Base-by-base conservation (phyloP, 768 basidiomycete species). In the Tubosaeta sp. region DNA sequence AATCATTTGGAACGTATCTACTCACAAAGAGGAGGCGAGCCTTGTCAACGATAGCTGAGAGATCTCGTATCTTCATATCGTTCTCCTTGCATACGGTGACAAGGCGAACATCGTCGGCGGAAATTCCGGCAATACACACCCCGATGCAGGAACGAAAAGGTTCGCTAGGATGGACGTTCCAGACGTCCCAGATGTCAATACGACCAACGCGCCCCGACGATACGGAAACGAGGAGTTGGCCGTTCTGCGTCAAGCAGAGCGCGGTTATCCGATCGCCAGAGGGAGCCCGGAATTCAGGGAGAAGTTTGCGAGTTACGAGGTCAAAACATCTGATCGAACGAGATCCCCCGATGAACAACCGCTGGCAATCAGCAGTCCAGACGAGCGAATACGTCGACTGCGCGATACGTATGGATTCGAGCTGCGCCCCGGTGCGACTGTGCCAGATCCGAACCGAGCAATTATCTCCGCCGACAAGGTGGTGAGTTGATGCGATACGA, bases 341-440 rank as follows among this genome's bases (percentile, higher is more conserved):
- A 4, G 27, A n/a, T 14, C 59, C 39, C 2, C 59, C 60, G 19
- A 52, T 29, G 8, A 61, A 62, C 14, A 62, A 29, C 29, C 52
- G 48, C 2, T 39, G 59, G 31, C 57, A 46, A 19, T 62, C 54
- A 17, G 3, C 7, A 22, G 61, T 54, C 61, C 61, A 62, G 19
- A 52, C 52, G 6, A 62, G 52, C 2, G 61, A 61, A 27, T 38
- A 38, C 2, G 56, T 47, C 3, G 32, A 8, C 5, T 43, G 16
- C n/a, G n/a, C n/a, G n/a, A 47, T 35, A 1, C 29, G 41, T 22
- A 54, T 48, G 1, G 55, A 48, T n/a, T 3, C 37, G 26, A 62
- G 19, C 12, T 34, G 48, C 1, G n/a, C 46, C 10, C 54, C 53
- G 2, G 60, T 59, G 6, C 19, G 35, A 44, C 39, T 49, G 35